Base-by-base conservation (phyloP, 345 rosid genomes). In the Limnanthes douglasii region DNA sequence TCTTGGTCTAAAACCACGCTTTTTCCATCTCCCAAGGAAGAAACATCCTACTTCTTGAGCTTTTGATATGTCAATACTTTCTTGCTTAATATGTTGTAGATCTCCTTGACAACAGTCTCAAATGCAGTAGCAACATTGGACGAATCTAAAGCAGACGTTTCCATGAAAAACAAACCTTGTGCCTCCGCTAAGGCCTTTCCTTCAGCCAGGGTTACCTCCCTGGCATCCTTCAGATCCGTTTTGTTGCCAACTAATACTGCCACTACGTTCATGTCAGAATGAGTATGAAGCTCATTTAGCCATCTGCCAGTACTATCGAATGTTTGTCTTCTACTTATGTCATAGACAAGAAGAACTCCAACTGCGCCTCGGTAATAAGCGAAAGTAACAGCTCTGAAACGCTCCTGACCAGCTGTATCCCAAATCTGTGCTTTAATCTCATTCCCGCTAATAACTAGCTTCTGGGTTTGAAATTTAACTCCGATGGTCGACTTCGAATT, bases 391-490 rank as follows among this genome's bases (percentile, higher is more conserved):
- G 97, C 97, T 51, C 97, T 74, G 50, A 88, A 83, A 40, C 97
- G 86, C 56, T 88, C 95, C 68, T 88, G 97, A 53, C 97, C 97
- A 4, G 97, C 97, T 18, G 95, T 88, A 53, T 88, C 97, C 97
- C 97, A 88, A 52, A 88, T 83, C 63, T 88, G 97, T 3, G 95
- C 95, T 59, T 88, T 83, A 59, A 83, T 45, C 69, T 83, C 97
- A 59, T 79, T 88, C 1, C 93, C 95, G 4, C 76, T 73, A 15
- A 88, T 83, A 65, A 64, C 80, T 54, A 88, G 56, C 68, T 83
- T 88, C 40, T 83, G 97, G 2, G 97, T 88, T 65, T 88, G 97
- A 56, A 88, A 88, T 66, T 88, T 95, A 35, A 88, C 97, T 52
- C 97, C 97, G 37, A 88, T 88, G 5, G 97, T 88, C 3, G 97